Conservation (phyloP, 257 asterid species). For the Mentha longifolia region DNA sequence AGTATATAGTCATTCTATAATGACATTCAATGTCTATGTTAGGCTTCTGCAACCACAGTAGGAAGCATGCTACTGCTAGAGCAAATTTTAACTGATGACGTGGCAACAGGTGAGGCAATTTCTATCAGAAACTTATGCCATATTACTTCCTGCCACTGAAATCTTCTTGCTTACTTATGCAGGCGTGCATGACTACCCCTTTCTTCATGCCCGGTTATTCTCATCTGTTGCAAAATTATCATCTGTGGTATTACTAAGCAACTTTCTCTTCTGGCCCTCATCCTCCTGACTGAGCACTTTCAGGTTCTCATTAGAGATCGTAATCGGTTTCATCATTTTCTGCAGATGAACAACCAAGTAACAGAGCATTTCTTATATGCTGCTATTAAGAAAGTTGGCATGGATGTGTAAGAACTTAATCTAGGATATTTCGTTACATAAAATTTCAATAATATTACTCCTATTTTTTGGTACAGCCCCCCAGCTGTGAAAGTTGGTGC, state of each 20-base stretch:
- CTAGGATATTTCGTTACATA: slow-evolving; percentile 20
- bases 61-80: slow-evolving; percentile 69
- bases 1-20: slow-evolving; percentile 10
- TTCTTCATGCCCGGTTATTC: slow-evolving; percentile 90
- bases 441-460: slow-evolving; percentile 22
- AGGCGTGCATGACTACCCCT: slow-evolving; percentile 81
- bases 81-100: slow-evolving; percentile 75
- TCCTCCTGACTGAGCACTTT: slow-evolving; percentile 1
- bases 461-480: slow-evolving; percentile 54
- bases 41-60: slow-evolving; percentile 67
- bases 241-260: slow-evolving; percentile 60
- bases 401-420: slow-evolving; percentile 80
- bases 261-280: slow-evolving; percentile 28
- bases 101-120: slow-evolving; percentile 68
- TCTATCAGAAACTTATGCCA: slow-evolving; percentile 26
- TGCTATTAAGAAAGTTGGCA: slow-evolving; percentile 79
- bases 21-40: slow-evolving; percentile 33
- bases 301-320: slow-evolving; percentile 29
- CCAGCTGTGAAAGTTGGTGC: slow-evolving; percentile 98
- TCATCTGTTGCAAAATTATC: slow-evolving; percentile 84
- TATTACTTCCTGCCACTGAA: slow-evolving; percentile 24
- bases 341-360: slow-evolving; percentile 74
- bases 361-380: slow-evolving; percentile 70
- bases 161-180: slow-evolving; percentile 39
- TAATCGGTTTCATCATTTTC: slow-evolving; percentile 35